Percentiles rank a stretch among this genome's conserved stretches.
Conservation (phyloP, 2,329 filamentous ascomycete species). For the Zymoseptoria brevis region DNA sequence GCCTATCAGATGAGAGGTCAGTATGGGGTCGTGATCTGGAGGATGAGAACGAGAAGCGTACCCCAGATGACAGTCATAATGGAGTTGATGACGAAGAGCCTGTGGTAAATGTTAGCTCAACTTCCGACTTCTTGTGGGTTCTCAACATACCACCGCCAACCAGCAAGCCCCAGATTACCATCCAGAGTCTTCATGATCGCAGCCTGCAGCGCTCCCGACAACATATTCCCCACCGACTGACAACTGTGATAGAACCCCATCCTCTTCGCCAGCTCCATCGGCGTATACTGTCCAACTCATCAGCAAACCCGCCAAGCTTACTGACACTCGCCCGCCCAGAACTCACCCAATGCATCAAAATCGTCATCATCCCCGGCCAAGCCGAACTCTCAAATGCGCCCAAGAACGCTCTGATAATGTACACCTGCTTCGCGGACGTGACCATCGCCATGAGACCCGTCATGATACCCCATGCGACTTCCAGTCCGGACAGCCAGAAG, state of each 20-base stretch:
- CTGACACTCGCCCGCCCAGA: neutral
- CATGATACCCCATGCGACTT: constrained; percentile 22
- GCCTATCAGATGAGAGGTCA: neutral
- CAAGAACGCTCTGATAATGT: constrained; percentile 23
- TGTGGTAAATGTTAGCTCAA: neutral
- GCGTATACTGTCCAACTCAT: constrained; percentile 9
- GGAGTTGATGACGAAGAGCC: constrained; percentile 32
- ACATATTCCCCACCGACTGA: constrained; percentile 21
- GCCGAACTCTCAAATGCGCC: constrained; percentile 30
- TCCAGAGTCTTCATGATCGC: constrained; percentile 28
- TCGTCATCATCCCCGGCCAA: constrained; percentile 40
- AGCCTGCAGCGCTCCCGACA: constrained; percentile 19
- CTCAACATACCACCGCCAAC: constrained; percentile 28
- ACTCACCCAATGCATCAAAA: constrained; percentile 29
- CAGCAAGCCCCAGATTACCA: constrained; percentile 25
- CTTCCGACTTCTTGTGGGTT: neutral
- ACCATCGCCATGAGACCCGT: constrained; percentile 27
- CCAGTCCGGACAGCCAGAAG: constrained; percentile 26
- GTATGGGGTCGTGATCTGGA: neutral
- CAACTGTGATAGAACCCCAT: constrained; percentile 22
- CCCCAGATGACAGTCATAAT: constrained; percentile 32
- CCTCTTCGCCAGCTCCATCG: constrained; percentile 18
- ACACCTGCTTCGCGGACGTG: constrained; percentile 21
- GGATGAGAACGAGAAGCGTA: neutral
- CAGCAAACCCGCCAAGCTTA: neutral